phyloP scores from a whole-genome alignment of 257 asterid genomes.

The Solanum ossicruentum region DNA sequence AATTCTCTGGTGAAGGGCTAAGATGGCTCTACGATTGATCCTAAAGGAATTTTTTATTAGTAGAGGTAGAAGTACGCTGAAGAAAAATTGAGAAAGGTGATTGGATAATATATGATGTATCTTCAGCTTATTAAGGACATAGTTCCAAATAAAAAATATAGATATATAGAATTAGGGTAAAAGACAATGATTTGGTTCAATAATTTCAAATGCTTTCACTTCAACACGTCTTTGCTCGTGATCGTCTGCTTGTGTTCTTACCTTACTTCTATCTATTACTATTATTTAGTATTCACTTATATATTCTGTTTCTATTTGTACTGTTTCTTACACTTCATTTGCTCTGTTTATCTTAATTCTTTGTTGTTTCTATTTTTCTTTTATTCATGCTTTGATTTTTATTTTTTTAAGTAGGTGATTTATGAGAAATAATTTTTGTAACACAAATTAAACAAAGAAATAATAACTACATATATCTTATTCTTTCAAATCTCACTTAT shows the following conservation, averaged over 20 bases:
- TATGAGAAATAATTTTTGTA: neutral
- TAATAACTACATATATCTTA: neutral
- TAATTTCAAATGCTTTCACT: no score
- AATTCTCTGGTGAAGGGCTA: neutral
- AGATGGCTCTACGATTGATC: neutral
- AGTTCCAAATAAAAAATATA: neutral
- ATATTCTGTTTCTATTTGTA: neutral
- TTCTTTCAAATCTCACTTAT: rapidly evolving
- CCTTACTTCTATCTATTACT: neutral
- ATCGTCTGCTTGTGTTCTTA: neutral
- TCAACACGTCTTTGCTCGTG: no score
- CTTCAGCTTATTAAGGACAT: neutral
- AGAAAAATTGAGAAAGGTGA: neutral
- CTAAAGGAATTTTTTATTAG: neutral
- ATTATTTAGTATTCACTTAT: neutral
- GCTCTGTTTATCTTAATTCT: neutral
- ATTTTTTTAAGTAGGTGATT: neutral
- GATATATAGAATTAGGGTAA: neutral
- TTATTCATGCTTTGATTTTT: neutral
- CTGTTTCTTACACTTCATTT: neutral
- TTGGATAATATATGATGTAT: neutral
- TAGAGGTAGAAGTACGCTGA: neutral
- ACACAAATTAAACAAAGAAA: neutral
- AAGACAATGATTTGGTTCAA: no score
- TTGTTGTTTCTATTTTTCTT: neutral